Base-by-base conservation (phyloP, 768 basidiomycete genomes). In the Termitomyces heimii region DNA sequence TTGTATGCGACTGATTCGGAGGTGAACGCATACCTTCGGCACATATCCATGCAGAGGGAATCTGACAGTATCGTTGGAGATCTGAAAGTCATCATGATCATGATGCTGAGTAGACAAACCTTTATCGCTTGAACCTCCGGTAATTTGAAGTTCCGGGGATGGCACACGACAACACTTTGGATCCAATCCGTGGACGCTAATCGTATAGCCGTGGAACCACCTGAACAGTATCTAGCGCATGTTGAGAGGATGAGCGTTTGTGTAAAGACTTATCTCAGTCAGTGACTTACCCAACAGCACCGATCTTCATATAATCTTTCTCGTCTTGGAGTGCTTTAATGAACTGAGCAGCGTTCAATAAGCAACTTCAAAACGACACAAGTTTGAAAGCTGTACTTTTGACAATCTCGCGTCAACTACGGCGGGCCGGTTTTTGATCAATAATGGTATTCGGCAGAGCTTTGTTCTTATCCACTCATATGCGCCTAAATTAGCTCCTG, bases 271-370 rank as follows among this genome's bases (percentile, higher is more conserved):
- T 47, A n/a, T 5, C 10, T 31, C 31, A 20, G 14, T 1, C 32
- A 37, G 9, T 35, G 26, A 39, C 67, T 2, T 63, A 77, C 77
- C 77, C 78, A 40, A 80, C 73, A 10, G 71, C 71, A 14, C 78
- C 78, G 43, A 80, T 63, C 43, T 73, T 76, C 46, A 72, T 65
- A 45, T 80, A 80, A 48, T 73, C 66, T 60, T 75, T 77, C 59
- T 71, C 67, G 29, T 66, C 68, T 48, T 71, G 70, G 13, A 79
- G 44, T 44, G 71, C 67, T 16, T 62, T 48, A 32, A 77, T 71
- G 54, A 77, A 73, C 77, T 80, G 47, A 8, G 22, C 22, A 32
- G n/a, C 20, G 44, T 12, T 22, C 32, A 18, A 49, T 42, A 46
- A 44, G 28, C 24, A 47, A 58, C n/a, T 48, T 5, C 18, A 42